Evolutionary conservation across 1,284 basidiomycete genomes (phyloP), one percentile per base, ranked within the genome.

Genomic region (Cryptococcus floricola): DNA sequence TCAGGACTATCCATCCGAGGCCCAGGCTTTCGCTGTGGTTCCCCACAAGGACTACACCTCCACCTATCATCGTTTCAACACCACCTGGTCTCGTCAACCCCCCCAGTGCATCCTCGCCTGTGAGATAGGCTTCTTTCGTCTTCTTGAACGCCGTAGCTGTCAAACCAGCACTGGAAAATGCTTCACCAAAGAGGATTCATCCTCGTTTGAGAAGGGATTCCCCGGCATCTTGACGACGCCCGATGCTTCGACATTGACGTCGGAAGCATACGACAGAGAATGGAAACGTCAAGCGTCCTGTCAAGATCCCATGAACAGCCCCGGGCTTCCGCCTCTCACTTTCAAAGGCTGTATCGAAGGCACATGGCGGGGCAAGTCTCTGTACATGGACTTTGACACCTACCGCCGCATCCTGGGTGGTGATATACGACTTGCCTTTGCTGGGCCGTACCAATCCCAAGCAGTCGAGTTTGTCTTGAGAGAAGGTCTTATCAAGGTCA

Each of bases 301-400:
- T 59, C 71, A 75, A 49, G 75, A 79, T 48, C 77, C 80, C 0
- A 68, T 74, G 54, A 64, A 63, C 18, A 76, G 77, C 0, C 71
- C 65, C 2, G 80, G 80, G 5, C 64, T 81, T 10, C 74, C 76
- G 1, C 69, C 77, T 0, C 57, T 78, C 7, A 70, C 74, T 43
- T 78, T 74, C 57, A 62, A 66, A 2, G 77, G 78, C 39, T 62
- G 72, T 27, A 56, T 81, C 18, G 59, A 74, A 31, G 81, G 81
- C 0, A 74, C 70, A 39, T 82, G 80, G 79, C 75, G 80, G 49
- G 80, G 80, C 1, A 69, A 78, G n/a, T 79, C 80, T 59, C 68
- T 78, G 49, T 81, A 80, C 60, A 81, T 80, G 63, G 80, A 81
- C 62, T 81, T 81, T 58, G 79, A 81, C 45, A 72, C 74, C 31